These are phyloP conservation scores for Agaricus bisporus DNA, from an alignment of 768 basidiomycete genomes.

Conservation along the genomic window DNA sequence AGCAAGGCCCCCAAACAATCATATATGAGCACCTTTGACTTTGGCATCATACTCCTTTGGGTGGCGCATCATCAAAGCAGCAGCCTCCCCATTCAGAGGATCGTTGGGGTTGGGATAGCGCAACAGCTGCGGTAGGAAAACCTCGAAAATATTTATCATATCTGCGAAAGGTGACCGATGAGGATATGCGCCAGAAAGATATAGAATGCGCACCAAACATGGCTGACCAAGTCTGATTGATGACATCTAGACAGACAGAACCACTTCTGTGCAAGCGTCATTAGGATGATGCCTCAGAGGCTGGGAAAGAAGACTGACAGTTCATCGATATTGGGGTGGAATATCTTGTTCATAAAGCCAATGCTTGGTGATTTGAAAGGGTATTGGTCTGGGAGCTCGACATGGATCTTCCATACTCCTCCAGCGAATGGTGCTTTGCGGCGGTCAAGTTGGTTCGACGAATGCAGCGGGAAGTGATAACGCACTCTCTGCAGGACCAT, in stretches of 20 bases:
- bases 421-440: constrained; percentile 88
- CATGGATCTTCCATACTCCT: constrained; percentile 99
- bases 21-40: constrained; percentile 64
- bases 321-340: constrained; percentile 99
- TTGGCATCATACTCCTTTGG: constrained; percentile 93
- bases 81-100: constrained; percentile 96
- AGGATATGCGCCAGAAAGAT: not conserved
- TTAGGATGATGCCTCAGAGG: constrained; percentile 4
- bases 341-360: constrained; percentile 99
- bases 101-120: constrained; percentile 99
- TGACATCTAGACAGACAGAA: constrained; percentile 96
- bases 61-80: constrained; percentile 94
- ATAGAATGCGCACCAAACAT: constrained; percentile 77
- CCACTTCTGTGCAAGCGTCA: constrained; percentile 60
- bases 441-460: not conserved
- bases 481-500: constrained; percentile 92
- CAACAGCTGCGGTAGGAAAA: constrained; percentile 93
- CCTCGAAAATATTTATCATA: constrained; percentile 99
- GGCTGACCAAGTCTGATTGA: constrained; percentile 99
- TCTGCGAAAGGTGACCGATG: constrained; percentile 40
- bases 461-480: constrained; percentile 13
- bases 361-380: constrained; percentile 99
- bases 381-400: constrained; percentile 97
- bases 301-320: constrained; percentile 50
- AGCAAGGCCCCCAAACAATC: not conserved